Conservation (phyloP, 202 grass and related monocot genomes). For the Alloteropsis angusta region DNA sequence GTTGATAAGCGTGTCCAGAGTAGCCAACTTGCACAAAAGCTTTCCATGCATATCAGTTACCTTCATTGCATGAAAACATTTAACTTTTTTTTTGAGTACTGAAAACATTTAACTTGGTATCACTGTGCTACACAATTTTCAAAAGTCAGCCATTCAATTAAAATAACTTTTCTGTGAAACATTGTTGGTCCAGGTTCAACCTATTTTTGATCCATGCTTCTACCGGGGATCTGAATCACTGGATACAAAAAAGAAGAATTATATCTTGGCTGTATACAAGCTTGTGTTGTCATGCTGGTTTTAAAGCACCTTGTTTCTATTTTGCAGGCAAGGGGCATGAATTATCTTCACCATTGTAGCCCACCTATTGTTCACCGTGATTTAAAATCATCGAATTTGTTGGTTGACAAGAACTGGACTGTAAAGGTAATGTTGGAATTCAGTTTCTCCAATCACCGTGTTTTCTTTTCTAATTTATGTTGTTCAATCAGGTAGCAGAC, state of each 20-base stretch:
- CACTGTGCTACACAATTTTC: neutral
- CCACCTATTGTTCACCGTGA: constrained; percentile 88
- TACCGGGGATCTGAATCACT: neutral
- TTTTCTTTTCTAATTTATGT: constrained; percentile 23
- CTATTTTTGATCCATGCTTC: neutral
- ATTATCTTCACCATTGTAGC: constrained; percentile 90
- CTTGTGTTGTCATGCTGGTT: neutral
- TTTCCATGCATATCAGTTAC: neutral
- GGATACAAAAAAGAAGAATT: neutral
- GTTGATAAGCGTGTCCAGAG: neutral
- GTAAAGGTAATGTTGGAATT: constrained; percentile 57
- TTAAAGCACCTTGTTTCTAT: constrained; percentile 2
- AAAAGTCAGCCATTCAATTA: neutral
- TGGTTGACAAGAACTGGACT: constrained; percentile 99
- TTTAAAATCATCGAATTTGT: constrained; percentile 89
- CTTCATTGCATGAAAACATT: constrained; percentile 7
- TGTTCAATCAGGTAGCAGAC: constrained; percentile 69
- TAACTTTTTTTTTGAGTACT: too few species aligned
- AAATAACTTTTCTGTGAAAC: constrained; percentile 8
- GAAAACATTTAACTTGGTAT: constrained; percentile 7
- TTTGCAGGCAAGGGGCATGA: constrained; percentile 83
- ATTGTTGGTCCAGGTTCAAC: neutral
- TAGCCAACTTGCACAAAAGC: neutral
- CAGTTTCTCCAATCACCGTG: neutral
- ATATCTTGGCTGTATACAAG: neutral